Percentiles rank a stretch among this genome's conserved stretches.
These are phyloP conservation scores for Tulasnella sp. DNA, from an alignment of 768 basidiomycete species.

Conservation along the genomic window DNA sequence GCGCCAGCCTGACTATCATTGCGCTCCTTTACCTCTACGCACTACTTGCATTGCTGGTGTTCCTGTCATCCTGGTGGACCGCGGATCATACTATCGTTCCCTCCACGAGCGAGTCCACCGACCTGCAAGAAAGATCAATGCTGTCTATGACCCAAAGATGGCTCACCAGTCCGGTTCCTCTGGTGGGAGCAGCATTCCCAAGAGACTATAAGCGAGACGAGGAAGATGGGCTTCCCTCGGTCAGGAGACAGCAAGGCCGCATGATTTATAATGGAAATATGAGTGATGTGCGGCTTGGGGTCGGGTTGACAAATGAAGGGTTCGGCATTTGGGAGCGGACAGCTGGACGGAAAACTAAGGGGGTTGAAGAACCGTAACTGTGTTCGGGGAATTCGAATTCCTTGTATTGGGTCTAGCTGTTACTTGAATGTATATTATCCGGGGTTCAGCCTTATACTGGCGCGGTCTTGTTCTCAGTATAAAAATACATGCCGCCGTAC, in stretches of 20 bases:
- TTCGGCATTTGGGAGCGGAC: background rate
- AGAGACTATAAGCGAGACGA: background rate
- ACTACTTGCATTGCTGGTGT: background rate
- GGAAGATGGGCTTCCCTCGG: background rate
- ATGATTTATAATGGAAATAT: background rate
- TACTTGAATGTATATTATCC: too few relatives aligned
- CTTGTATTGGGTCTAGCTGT: too few relatives aligned
- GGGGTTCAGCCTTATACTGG: too few relatives aligned
- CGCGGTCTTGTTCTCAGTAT: too few relatives aligned
- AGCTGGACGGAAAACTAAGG: background rate
- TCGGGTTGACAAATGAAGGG: background rate
- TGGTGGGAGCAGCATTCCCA: background rate
- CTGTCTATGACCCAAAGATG: background rate
- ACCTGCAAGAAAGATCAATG: background rate
- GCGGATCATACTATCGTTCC: background rate
- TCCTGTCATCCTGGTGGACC: conserved; percentile 1
- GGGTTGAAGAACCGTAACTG: background rate
- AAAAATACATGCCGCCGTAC: too few relatives aligned
- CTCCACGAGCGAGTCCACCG: background rate
- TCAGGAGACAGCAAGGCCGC: background rate
- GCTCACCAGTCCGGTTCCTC: background rate
- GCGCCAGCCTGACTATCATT: background rate
- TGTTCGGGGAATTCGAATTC: too few relatives aligned
- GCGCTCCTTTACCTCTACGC: background rate
- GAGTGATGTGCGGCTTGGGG: background rate